A percentile compares a stretch with the other conserved stretches of the same genome.
Conservation (phyloP, 306 rosid genomes). For the Luffa aegyptiaca region DNA sequence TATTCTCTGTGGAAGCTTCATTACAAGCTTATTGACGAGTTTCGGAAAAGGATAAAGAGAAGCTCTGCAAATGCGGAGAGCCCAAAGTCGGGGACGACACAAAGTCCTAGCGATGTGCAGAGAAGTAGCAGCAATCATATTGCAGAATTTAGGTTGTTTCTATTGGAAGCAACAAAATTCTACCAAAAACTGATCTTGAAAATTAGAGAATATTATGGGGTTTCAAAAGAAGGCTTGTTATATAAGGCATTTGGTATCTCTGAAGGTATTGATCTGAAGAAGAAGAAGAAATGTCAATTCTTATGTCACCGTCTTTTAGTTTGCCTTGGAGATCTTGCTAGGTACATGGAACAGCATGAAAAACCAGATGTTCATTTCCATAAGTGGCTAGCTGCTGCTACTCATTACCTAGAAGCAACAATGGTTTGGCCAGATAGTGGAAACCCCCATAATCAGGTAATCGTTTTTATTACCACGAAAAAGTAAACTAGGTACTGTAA, state of each 20-base stretch:
- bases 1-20: slow-evolving; percentile 92
- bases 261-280: slow-evolving; percentile 34
- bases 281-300: slow-evolving; percentile 50
- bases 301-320: slow-evolving; percentile 87
- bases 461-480: not conserved
- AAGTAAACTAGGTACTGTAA: not conserved
- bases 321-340: slow-evolving; percentile 89
- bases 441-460: slow-evolving; percentile 92
- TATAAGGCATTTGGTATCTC: slow-evolving; percentile 21
- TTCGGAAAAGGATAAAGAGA: slow-evolving; percentile 69
- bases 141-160: slow-evolving; percentile 50
- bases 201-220: slow-evolving; percentile 41
- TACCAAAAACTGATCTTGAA: slow-evolving; percentile 57
- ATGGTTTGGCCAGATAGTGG: slow-evolving; percentile 94
- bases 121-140: slow-evolving; percentile 22
- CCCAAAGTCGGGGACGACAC: slow-evolving; percentile 19
- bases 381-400: slow-evolving; percentile 88
- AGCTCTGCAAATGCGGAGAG: slow-evolving; percentile 31
- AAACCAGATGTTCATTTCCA: slow-evolving; percentile 38
- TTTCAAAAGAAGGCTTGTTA: slow-evolving; percentile 45
- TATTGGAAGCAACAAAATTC: slow-evolving; percentile 65
- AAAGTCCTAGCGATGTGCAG: slow-evolving; percentile 14
- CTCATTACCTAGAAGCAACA: slow-evolving; percentile 79
- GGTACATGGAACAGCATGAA: slow-evolving; percentile 77
- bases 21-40: slow-evolving; percentile 89